Evolutionary conservation across 768 basidiomycete species (phyloP), one percentile per base, ranked within the genome.

Genomic region (Hygrocybe coccinea): DNA sequence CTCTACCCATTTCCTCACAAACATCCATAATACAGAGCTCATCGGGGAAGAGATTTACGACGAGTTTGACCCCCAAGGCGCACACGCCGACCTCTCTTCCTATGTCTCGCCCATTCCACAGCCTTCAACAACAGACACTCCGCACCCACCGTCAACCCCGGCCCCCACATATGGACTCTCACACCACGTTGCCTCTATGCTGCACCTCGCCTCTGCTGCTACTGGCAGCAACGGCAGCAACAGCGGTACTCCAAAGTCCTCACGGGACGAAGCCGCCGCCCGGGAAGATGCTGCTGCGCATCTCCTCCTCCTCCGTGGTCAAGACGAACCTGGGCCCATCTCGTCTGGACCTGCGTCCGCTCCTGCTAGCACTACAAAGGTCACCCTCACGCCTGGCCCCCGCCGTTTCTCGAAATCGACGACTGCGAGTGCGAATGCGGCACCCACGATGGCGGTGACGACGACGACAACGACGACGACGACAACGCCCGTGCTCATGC

Each of bases 11-110:
- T 3, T 25, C n/a, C 44, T 15, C 45, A 3, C 24, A 54, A 9
- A 49, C 44, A 11, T 57, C 14, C 17, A n/a, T 34, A 49, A 25
- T 46, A 8, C 62, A 90, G 92, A 94, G 65, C 77, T 95, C 10
- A 94, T 95, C 54, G 92, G 92, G 12, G 91, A 94, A 71, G 92
- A 94, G 64, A 93, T 95, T 51, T 91, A 89, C 57, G 91, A 94
- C 64, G 92, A 94, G 71, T 93, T 90, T 65, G 91, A 93, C 64
- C 79, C 80, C 10, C 82, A 89, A 68, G 89, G 87, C 39, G 81
- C 81, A n/a, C 80, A 76, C 58, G 81, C 76, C 11, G 79, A 77
- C 9, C 22, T 50, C 10, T 49, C 49, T 8, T 43, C 35, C 7
- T 50, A 50, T 25, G 49, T 48, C 17, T n/a, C 54, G 11, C 34